These are phyloP conservation scores for Tuctoria greenei DNA, from an alignment of 176 grass and related monocot genomes.

Conservation along the genomic window DNA sequence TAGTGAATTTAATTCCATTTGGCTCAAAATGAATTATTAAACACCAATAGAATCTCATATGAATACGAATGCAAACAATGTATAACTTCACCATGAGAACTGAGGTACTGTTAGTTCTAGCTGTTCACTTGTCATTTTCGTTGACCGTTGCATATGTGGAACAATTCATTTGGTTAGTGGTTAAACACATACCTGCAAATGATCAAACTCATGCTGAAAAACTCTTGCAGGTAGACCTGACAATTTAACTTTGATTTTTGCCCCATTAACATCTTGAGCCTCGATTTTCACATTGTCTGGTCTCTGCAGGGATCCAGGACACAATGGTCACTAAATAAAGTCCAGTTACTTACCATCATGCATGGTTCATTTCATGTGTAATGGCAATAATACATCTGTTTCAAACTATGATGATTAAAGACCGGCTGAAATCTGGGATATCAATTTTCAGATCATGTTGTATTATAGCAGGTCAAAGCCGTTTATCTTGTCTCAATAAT, in stretches of 20 bases:
- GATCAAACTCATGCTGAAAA: conserved; percentile 99
- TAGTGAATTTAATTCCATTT: conserved; percentile 14
- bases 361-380: neutral
- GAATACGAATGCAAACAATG: neutral
- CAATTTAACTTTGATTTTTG: conserved; percentile 80
- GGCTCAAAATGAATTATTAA: neutral
- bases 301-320: conserved; percentile 57
- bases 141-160: conserved; percentile 13
- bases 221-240: conserved; percentile 76
- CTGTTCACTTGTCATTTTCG: neutral
- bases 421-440: neutral
- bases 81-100: conserved; percentile 15
- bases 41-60: neutral
- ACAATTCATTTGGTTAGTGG: conserved; percentile 52
- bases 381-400: neutral
- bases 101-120: conserved; percentile 20
- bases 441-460: neutral
- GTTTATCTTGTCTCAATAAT: neutral
- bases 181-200: conserved; percentile 61
- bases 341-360: conserved; percentile 5
- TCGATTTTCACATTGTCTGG: conserved; percentile 88
- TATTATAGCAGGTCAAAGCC: neutral
- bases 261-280: conserved; percentile 76
- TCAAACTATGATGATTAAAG: neutral
- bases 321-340: conserved; percentile 28